Conservation (phyloP, 805 yeast species). For the Saccharomyces mikatae region DNA sequence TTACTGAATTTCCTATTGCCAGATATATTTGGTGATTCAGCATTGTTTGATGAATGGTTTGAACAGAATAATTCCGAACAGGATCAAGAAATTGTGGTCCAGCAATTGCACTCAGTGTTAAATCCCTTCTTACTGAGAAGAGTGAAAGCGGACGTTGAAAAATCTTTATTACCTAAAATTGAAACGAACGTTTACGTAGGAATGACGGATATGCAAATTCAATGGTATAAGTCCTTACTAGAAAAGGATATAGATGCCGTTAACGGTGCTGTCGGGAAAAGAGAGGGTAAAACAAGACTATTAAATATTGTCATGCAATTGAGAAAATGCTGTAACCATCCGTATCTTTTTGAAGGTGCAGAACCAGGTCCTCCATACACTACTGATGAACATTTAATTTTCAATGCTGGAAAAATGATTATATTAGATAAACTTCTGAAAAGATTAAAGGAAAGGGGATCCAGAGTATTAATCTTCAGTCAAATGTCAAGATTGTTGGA, state of each 20-base stretch:
- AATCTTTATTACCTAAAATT: constrained; percentile 79
- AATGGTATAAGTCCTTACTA: constrained; percentile 81
- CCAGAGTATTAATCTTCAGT: constrained; percentile 83
- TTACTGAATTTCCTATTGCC: constrained; percentile 82
- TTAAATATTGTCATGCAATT: constrained; percentile 93
- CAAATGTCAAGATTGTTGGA: constrained; percentile 90
- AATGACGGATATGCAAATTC: constrained; percentile 90
- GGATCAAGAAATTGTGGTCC: constrained; percentile 75
- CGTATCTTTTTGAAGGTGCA: constrained; percentile 93
- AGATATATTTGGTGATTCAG: constrained; percentile 89
- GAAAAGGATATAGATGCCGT: constrained; percentile 95
- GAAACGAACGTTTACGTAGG: constrained; percentile 87
- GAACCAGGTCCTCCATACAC: constrained; percentile 98
- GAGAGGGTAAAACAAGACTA: constrained; percentile 86
- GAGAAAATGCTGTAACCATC: constrained; percentile 94
- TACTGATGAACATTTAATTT: constrained; percentile 88
- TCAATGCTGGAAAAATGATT: constrained; percentile 82
- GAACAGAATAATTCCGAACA: constrained; percentile 37
- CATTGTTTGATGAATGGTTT: constrained; percentile 89
- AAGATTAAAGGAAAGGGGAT: constrained; percentile 65
- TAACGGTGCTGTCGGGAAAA: constrained; percentile 88
- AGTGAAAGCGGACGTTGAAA: constrained; percentile 89
- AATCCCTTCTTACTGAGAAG: constrained; percentile 84
- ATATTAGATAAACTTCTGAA: constrained; percentile 75
- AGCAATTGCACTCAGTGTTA: constrained; percentile 79